Conservation (phyloP, 108 stramenopile genomes). For the Cyclotella cryptica region DNA sequence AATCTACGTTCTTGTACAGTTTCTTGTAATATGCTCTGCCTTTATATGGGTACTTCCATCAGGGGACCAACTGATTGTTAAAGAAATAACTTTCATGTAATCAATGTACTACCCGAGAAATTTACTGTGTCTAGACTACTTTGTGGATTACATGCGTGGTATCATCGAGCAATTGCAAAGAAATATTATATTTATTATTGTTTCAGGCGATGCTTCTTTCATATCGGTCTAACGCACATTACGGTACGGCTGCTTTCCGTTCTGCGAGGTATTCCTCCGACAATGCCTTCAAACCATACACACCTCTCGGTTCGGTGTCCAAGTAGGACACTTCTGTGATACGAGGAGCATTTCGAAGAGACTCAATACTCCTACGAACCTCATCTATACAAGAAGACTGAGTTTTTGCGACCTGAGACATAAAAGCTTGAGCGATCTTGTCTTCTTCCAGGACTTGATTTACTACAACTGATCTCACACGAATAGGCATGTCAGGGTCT, state of each 20-base stretch:
- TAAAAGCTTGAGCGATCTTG: conserved; percentile 30
- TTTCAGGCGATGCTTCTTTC: too few relatives aligned
- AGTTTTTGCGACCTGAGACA: conserved; percentile 35
- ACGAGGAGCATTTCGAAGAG: conserved; percentile 55
- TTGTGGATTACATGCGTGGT: too few relatives aligned
- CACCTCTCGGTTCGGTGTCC: conserved; percentile 89
- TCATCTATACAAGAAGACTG: conserved; percentile 43
- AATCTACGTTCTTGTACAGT: too few relatives aligned
- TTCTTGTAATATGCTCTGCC: too few relatives aligned
- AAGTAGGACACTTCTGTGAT: conserved; percentile 72
- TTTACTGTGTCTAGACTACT: too few relatives aligned
- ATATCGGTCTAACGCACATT: not conserved
- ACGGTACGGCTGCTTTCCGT: not conserved
- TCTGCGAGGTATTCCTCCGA: conserved; percentile 45
- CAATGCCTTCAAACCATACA: conserved; percentile 84
- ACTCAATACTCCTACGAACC: conserved; percentile 20
- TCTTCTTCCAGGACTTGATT: conserved; percentile 82
- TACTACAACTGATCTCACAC: conserved; percentile 83
- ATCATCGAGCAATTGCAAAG: too few relatives aligned
- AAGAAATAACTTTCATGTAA: too few relatives aligned
- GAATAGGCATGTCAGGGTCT: conserved; percentile 86
- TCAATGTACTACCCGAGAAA: too few relatives aligned
- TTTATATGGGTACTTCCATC: too few relatives aligned
- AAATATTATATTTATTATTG: too few relatives aligned
- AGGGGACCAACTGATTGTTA: too few relatives aligned